Percentiles rank a stretch among this genome's conserved stretches.
Evolutionary conservation across 129 eudicot species (phyloP).

Genomic region (Arctium minus): DNA sequence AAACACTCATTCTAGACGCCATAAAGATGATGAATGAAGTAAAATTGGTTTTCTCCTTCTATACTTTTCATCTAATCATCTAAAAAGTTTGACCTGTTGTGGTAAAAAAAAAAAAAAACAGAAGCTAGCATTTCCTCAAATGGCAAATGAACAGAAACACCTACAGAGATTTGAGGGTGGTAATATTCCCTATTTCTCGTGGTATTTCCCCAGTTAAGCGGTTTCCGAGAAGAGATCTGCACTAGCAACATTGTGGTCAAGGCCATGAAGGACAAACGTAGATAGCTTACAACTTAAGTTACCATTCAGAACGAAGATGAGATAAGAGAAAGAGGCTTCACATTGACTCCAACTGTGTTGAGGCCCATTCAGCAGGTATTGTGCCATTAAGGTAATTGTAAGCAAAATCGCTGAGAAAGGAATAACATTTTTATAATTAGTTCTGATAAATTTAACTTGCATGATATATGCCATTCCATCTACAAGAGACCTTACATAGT

Average conservation of each 20-base stretch:
- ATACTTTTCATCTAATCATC: neutral
- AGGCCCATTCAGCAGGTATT: slow-evolving; percentile 25
- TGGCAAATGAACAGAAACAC: slow-evolving; percentile 16
- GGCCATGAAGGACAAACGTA: neutral
- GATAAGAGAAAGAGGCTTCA: neutral
- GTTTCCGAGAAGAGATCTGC: slow-evolving; percentile 69
- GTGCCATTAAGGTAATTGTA: slow-evolving; percentile 23
- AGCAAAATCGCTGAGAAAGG: slow-evolving; percentile 15
- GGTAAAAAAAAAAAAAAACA: neutral
- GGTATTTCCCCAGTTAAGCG: slow-evolving; percentile 71
- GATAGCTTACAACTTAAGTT: neutral
- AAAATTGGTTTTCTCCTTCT: neutral
- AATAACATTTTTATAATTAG: neutral
- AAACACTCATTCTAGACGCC: neutral
- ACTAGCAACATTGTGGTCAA: slow-evolving; percentile 3
- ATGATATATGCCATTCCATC: neutral
- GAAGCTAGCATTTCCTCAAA: neutral
- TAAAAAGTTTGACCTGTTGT: neutral
- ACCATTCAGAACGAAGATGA: neutral
- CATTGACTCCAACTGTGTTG: neutral
- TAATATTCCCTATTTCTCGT: slow-evolving; percentile 49
- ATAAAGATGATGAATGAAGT: neutral
- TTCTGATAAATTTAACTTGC: neutral
- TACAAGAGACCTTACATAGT: neutral
- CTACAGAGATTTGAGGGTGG: slow-evolving; percentile 60